phyloP scores from a whole-genome alignment of 345 rosid genomes.

The Citrus reticulata region DNA sequence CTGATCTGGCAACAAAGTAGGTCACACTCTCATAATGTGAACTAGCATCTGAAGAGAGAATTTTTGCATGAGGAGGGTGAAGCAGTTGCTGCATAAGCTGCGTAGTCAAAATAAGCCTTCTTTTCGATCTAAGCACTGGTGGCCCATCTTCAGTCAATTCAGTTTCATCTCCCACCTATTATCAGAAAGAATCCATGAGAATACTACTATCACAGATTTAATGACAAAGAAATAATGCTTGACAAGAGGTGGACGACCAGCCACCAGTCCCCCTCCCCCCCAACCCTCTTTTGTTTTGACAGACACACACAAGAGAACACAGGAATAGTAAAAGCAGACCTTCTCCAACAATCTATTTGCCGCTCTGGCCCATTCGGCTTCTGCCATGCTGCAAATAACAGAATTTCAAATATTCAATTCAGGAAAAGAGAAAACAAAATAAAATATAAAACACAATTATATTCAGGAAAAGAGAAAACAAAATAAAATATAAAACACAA shows the following conservation, averaged over 20 bases:
- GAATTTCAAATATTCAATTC: neutral
- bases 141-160: constrained; percentile 48
- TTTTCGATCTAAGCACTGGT: constrained; percentile 51
- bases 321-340: constrained; percentile 36
- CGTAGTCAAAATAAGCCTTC: constrained; percentile 70
- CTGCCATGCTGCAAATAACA: constrained; percentile 56
- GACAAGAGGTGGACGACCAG: neutral
- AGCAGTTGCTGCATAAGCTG: constrained; percentile 80
- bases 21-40: constrained; percentile 49
- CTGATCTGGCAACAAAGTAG: constrained; percentile 48
- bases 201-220: neutral
- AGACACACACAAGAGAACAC: neutral
- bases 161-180: constrained; percentile 60
- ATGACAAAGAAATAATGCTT: neutral
- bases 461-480: neutral
- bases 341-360: constrained; percentile 66
- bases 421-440: neutral
- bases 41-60: constrained; percentile 48
- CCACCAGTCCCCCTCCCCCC: neutral
- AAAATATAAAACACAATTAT: neutral
- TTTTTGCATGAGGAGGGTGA: constrained; percentile 47
- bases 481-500: neutral
- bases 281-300: neutral
- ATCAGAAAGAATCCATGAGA: constrained; percentile 16
- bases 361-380: constrained; percentile 63